Base-by-base conservation (phyloP, 257 asterid species). In the Gardenia jasminoides region DNA sequence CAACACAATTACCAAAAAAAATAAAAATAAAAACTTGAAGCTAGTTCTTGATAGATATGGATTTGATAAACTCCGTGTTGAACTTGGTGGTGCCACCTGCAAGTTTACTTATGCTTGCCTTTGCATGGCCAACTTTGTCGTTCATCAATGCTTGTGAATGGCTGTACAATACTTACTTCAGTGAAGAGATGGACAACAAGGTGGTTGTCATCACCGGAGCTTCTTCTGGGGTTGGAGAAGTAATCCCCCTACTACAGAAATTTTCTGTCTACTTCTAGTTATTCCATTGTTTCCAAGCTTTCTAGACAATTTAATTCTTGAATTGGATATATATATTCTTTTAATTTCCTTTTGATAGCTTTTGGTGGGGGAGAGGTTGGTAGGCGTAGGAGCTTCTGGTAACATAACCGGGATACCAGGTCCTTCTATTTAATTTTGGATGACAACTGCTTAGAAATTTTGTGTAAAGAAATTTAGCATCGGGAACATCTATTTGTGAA, bases 151-250 rank as follows among this genome's bases (percentile, higher is more conserved):
- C 85, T 41, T 91, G 97, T 54, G 96, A 95, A 19, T 77, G 92
- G 97, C 20, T 92, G 76, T 94, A 89, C 89, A 86, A 50, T 71
- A 70, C 85, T 54, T 85, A 43, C 75, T 86, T 73, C 86, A 73
- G 74, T 58, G 91, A 92, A 67, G 84, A 82, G 70, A 87, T 95
- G 94, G 93, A 86, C 20, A 50, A 88, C 70, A 95, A 91, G 82
- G 98, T 95, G 1, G 98, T 85, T 46, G 78, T 93, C 80, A 87
- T 95, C 84, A 95, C 98, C 39, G 99, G 98, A 7, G 99, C 98
- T 67, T 93, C 98, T 82, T 95, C 98, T 52, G 99, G 97, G 2
- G 89, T 95, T 30, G 99, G 98, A 80, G 99, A 95, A 96, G 99
- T 95, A 84, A 22, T 0, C 43, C 81, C 7, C 81, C 7, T 72